Percentiles rank a stretch among this genome's conserved stretches.
Evolutionary conservation across 805 yeast species (phyloP).

Genomic region (Jamesozyma spencerorum): DNA sequence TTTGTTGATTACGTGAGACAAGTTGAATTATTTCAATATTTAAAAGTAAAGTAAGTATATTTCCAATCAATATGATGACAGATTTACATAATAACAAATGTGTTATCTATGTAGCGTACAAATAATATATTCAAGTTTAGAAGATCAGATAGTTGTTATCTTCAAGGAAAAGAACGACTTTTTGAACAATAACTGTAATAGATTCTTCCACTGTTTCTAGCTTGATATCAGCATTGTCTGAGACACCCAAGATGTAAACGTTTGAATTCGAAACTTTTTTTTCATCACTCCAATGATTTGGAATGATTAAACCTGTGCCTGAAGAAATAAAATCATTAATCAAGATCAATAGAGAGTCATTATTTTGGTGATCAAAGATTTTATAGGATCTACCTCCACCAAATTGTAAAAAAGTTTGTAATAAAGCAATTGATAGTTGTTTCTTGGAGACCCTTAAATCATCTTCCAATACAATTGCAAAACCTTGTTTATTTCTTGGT

Average conservation of each 20-base stretch:
- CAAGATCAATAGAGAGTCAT: constrained; percentile 59
- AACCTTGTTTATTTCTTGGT: constrained; percentile 84
- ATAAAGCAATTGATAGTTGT: constrained; percentile 71
- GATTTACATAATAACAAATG: no score
- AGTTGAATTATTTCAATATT: constrained; percentile 1
- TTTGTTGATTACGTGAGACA: constrained; percentile 20
- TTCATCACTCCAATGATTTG: constrained; percentile 22
- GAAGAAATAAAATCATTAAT: constrained; percentile 43
- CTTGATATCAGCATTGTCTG: constrained; percentile 48
- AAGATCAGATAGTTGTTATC: constrained; percentile 57
- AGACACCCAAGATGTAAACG: constrained; percentile 38
- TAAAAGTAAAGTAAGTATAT: no score
- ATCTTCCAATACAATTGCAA: constrained; percentile 61
- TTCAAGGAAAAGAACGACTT: constrained; percentile 63
- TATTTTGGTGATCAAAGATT: constrained; percentile 40
- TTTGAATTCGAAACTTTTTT: constrained; percentile 16
- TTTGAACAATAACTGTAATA: constrained; percentile 63
- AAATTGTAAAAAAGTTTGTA: constrained; percentile 83
- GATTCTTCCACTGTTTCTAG: constrained; percentile 46
- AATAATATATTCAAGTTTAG: constrained; percentile 8
- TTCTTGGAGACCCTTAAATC: constrained; percentile 50
- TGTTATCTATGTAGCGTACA: no score
- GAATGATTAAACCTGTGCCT: constrained; percentile 84
- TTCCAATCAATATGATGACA: no score
- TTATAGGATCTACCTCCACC: constrained; percentile 72